Evolutionary conservation across 371 early-diverging fungal genomes (phyloP), one percentile per base, ranked within the genome.

Genomic region (Apophysomyces elegans): DNA sequence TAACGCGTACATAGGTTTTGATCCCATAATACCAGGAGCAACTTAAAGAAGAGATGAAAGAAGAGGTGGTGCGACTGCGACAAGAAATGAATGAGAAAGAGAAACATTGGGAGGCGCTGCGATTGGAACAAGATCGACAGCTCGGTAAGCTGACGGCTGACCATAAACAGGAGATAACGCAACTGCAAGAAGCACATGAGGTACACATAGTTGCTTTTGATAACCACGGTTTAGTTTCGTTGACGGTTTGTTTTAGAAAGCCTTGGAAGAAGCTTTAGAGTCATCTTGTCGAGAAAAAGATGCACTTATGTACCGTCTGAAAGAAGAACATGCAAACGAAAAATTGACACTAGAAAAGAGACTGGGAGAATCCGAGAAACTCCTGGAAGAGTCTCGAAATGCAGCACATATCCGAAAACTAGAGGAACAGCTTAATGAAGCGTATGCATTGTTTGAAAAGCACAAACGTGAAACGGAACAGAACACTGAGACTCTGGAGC

Each of bases 381-480:
- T 38, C 8, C 9, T 71, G 44, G 63, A 73, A 41, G 72, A 76
- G 13, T 60, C 72, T 2, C 67, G 65, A 1, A 66, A 69, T 18
- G 65, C 66, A 9, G 64, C 68, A 11, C 68, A 79, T 46, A 32
- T 75, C 4, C 71, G 77, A 26, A 75, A 75, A 38, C 50, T 77
- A 0, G 71, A 79, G 43, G 61, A 62, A 7, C 77, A 79, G n/a
- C 62, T 80, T 2, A 44, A 37, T 8, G 68, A 69, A 6, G 60
- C 62, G 9, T 56, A 63, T 9, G 62, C 63, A 3, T 59, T 66
- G 12, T 62, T 78, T 11, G 76, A 78, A 59, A 69, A 78, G 12
- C 58, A 63, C 4, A 76, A 76, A 37, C 63, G 65, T 0, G 66
- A 70, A 47, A 63, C 68, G 1, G 67, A 70, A 7, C 76, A 69